These are phyloP conservation scores for Diaporthe sp. DNA, from an alignment of 2,329 filamentous ascomycete species.

Conservation along the genomic window DNA sequence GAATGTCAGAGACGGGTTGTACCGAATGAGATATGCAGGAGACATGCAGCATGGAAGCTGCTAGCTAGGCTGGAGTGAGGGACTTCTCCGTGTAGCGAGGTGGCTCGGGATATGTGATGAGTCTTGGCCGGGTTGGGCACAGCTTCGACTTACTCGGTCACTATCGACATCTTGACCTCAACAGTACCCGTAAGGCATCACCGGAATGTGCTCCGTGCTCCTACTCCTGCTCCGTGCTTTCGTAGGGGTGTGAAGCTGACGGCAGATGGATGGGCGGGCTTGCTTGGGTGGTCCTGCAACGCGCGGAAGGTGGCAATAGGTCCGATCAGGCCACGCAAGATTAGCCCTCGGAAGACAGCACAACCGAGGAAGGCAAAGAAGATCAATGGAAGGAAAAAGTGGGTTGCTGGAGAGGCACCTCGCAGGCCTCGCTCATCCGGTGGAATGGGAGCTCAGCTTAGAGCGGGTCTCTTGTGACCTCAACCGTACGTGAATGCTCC, in stretches of 20 bases:
- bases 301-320: slow-evolving; percentile 33
- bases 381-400: slow-evolving; percentile 37
- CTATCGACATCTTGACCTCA: slow-evolving; percentile 57
- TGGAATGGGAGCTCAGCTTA: background rate
- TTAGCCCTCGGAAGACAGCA: slow-evolving; percentile 37
- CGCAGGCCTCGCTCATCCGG: slow-evolving; percentile 8
- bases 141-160: slow-evolving; percentile 57
- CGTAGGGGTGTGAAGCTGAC: slow-evolving; percentile 26
- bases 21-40: background rate
- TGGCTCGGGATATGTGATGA: slow-evolving; percentile 1
- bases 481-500: slow-evolving; percentile 5
- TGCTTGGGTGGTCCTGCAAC: background rate
- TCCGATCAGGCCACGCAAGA: slow-evolving; percentile 40
- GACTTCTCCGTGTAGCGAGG: background rate
- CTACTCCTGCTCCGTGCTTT: background rate
- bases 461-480: slow-evolving; percentile 18
- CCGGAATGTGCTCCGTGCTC: slow-evolving; percentile 30
- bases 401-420: slow-evolving; percentile 29
- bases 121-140: slow-evolving; percentile 22
- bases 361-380: slow-evolving; percentile 36
- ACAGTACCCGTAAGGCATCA: slow-evolving; percentile 38
- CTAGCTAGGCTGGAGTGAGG: background rate
- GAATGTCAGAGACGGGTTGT: slow-evolving; percentile 35
- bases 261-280: slow-evolving; percentile 16
- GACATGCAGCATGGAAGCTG: background rate